A percentile compares a stretch with the other conserved stretches of the same genome.
Conservation (phyloP, 805 yeast genomes). For the Wickerhamomyces xylosicus region DNA sequence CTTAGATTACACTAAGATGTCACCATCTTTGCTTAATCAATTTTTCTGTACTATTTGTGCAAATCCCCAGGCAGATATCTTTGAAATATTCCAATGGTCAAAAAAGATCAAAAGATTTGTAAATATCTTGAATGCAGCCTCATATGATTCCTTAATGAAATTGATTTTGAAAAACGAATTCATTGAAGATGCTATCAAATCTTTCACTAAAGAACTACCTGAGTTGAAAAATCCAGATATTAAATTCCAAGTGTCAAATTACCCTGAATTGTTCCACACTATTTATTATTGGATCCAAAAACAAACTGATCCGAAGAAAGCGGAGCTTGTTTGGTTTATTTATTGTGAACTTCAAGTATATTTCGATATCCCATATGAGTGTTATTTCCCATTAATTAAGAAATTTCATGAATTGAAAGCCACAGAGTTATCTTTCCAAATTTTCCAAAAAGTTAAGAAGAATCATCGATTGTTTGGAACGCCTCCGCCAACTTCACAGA, state of each 20-base stretch:
- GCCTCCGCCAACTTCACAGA: constrained; percentile 40
- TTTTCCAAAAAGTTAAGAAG: constrained; percentile 51
- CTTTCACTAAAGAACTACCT: constrained; percentile 33
- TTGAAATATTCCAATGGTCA: constrained; percentile 24
- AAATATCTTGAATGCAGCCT: constrained; percentile 24
- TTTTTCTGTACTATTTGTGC: constrained; percentile 20
- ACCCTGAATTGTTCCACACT: constrained; percentile 28
- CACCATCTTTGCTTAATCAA: constrained; percentile 14
- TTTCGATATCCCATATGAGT: constrained; percentile 46
- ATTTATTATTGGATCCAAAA: constrained; percentile 33
- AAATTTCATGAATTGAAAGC: constrained; percentile 42
- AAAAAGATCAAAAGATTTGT: constrained; percentile 32
- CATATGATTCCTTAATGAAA: constrained; percentile 28
- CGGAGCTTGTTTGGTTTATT: constrained; percentile 42
- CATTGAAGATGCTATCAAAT: constrained; percentile 29
- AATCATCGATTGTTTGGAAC: constrained; percentile 41
- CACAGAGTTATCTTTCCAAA: constrained; percentile 50
- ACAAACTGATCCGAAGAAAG: constrained; percentile 21
- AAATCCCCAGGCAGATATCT: constrained; percentile 17
- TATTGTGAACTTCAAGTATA: constrained; percentile 46
- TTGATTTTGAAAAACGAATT: constrained; percentile 25
- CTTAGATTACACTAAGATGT: constrained; percentile 30
- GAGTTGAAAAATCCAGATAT: constrained; percentile 6
- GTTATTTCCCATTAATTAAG: constrained; percentile 47
- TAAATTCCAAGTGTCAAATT: constrained; percentile 14